Evolutionary conservation across 176 grass and related monocot species (phyloP), one percentile per base, ranked within the genome.

Genomic region (Lolium rigidum): DNA sequence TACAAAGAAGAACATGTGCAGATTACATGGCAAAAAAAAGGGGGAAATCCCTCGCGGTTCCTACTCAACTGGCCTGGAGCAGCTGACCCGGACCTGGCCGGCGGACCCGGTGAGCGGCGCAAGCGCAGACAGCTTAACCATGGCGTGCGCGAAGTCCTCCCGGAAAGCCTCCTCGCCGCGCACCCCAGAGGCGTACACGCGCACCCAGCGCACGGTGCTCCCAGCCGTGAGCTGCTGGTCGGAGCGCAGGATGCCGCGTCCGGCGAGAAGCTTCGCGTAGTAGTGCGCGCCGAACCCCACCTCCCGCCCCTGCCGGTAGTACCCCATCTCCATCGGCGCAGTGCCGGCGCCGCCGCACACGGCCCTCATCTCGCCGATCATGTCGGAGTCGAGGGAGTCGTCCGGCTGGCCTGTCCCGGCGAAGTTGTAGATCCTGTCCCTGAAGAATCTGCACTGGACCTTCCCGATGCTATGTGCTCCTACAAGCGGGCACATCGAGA

Each of bases 171-270:
- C 63, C 78, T 88, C 82, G 20, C 91, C 88, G 16, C 66, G 81
- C 26, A 31, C 15, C 58, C 71, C 82, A 20, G 82, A 64, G 64
- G 91, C 88, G 82, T 90, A 93, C 20, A 62, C 64, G 48, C 85
- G 88, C 78, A 90, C 91, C 91, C 85, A 93, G 49, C 88, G 56
- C 77, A 93, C 85, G 12, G 91, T 93, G 71, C 88, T 89, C 47
- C 91, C 91, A 10, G 91, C 91, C 21, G 91, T 93, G 54, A 93
- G 88, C 91, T 93, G 88, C 88, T 93, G 91, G 86, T 93, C 91
- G 38, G 91, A 59, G 3, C 82, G 88, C 64, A 93, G 78, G 64
- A 93, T 90, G 72, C 91, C 91, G 1, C 88, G 64, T 7, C 72
- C 88, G 0, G 77, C 82, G 15, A 93, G 62, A 21, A 93, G 88